Percentiles rank a stretch among this genome's conserved stretches.
Evolutionary conservation across 345 rosid genomes (phyloP).

Genomic region (Stellera chamaejasme): DNA sequence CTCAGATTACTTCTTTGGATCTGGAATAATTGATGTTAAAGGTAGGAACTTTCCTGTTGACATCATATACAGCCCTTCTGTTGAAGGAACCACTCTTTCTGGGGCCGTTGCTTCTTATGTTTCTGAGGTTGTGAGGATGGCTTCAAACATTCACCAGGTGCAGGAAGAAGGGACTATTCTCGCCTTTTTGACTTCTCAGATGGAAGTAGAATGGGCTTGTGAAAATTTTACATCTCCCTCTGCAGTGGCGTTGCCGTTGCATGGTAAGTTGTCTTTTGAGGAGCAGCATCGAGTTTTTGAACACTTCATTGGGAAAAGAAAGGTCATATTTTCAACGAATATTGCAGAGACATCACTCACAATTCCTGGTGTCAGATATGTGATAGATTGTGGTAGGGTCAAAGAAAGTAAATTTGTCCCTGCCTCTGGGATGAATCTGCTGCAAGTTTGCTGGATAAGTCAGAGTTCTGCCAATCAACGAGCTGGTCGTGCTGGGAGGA

Average conservation of each 20-base stretch:
- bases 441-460: slow-evolving; percentile 59
- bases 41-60: slow-evolving; percentile 87
- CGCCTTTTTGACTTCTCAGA: slow-evolving; percentile 84
- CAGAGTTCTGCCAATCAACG: slow-evolving; percentile 86
- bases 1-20: slow-evolving; percentile 65
- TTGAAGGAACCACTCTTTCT: slow-evolving; percentile 27
- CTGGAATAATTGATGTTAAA: slow-evolving; percentile 38
- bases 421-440: slow-evolving; percentile 75
- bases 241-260: slow-evolving; percentile 66
- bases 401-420: slow-evolving; percentile 79
- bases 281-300: slow-evolving; percentile 65
- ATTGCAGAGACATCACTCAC: slow-evolving; percentile 96
- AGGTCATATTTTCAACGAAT: slow-evolving; percentile 87
- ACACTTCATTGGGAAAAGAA: slow-evolving; percentile 55
- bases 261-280: slow-evolving; percentile 72
- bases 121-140: slow-evolving; percentile 51
- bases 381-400: slow-evolving; percentile 78
- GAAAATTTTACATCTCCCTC: slow-evolving; percentile 49
- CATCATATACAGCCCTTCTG: slow-evolving; percentile 45
- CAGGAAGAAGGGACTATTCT: slow-evolving; percentile 80
- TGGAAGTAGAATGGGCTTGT: slow-evolving; percentile 93
- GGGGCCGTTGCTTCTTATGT: slow-evolving; percentile 51
- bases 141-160: slow-evolving; percentile 41
- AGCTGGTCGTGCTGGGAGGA: slow-evolving; percentile 99
- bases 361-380: slow-evolving; percentile 88